Percentiles rank a stretch among this genome's conserved stretches.
phyloP scores from a whole-genome alignment of 1,139 yeast species.

The Hanseniaspora sp. region DNA sequence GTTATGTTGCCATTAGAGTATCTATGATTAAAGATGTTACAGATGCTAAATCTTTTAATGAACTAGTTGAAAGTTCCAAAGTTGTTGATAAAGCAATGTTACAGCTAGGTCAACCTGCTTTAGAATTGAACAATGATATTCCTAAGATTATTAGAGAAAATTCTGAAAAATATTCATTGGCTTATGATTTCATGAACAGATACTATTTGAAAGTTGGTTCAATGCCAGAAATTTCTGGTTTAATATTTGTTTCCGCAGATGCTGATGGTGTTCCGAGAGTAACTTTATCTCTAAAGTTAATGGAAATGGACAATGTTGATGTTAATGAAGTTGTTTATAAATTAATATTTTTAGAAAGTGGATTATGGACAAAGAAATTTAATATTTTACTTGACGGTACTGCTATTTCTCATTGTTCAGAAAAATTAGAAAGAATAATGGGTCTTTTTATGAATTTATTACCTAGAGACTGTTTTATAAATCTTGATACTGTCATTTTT shows the following conservation, averaged over 20 bases:
- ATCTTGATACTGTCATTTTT: slow-evolving; percentile 47
- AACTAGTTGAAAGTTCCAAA: slow-evolving; percentile 23
- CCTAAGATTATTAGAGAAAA: slow-evolving; percentile 41
- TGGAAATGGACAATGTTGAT: slow-evolving; percentile 37
- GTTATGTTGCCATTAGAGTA: slow-evolving; percentile 46
- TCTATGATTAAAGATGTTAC: slow-evolving; percentile 28
- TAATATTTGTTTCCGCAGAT: slow-evolving; percentile 54
- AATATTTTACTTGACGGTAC: slow-evolving; percentile 61
- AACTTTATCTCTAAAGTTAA: slow-evolving; percentile 42
- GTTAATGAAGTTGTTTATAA: slow-evolving; percentile 50
- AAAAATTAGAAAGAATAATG: slow-evolving; percentile 24
- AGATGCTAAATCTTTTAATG: slow-evolving; percentile 23
- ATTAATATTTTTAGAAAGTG: slow-evolving; percentile 55
- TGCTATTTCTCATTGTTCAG: slow-evolving; percentile 35
- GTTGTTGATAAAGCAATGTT: slow-evolving; percentile 30
- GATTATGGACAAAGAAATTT: slow-evolving; percentile 63
- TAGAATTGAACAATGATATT: slow-evolving; percentile 42
- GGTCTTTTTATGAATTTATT: slow-evolving; percentile 32
- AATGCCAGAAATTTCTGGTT: slow-evolving; percentile 28
- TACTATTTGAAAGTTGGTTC: slow-evolving; percentile 42
- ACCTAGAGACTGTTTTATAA: slow-evolving; percentile 41
- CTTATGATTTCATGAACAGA: slow-evolving; percentile 66
- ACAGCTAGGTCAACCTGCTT: slow-evolving; percentile 36
- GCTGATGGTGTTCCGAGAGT: slow-evolving; percentile 65
- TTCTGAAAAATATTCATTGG: slow-evolving; percentile 39